Conservation (phyloP, 306 rosid species). For the Fragaria iinumae region DNA sequence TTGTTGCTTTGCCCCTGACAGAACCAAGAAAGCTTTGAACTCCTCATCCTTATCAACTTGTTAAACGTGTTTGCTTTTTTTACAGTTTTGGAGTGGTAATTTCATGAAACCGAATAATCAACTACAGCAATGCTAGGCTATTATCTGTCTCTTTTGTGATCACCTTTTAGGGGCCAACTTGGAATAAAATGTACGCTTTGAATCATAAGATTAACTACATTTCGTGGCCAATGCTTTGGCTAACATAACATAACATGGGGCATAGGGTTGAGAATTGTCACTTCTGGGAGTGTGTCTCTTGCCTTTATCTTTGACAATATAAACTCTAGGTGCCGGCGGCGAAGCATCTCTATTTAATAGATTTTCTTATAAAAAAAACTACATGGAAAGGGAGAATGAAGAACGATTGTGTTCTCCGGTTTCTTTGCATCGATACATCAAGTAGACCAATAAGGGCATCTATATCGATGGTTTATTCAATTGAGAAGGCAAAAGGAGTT, state of each 20-base stretch:
- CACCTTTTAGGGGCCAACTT: background rate
- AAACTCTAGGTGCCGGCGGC: no score
- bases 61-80: background rate
- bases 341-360: no score
- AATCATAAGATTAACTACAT: background rate
- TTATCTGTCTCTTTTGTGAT: background rate
- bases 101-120: background rate
- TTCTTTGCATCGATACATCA: no score
- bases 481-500: background rate
- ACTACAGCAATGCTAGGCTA: background rate
- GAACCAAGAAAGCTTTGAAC: background rate
- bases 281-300: no score
- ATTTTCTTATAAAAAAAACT: no score
- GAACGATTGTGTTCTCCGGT: background rate
- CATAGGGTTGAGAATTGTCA: no score
- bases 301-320: no score
- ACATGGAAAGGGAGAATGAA: background rate
- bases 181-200: background rate
- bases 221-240: no score
- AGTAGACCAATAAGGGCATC: no score
- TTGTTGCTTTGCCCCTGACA: background rate
- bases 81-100: background rate
- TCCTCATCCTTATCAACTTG: background rate
- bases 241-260: no score
- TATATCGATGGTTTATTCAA: background rate